Base-by-base conservation (phyloP, 192 early-diverging fungal species). In the Phycomyces blakesleeanus region DNA sequence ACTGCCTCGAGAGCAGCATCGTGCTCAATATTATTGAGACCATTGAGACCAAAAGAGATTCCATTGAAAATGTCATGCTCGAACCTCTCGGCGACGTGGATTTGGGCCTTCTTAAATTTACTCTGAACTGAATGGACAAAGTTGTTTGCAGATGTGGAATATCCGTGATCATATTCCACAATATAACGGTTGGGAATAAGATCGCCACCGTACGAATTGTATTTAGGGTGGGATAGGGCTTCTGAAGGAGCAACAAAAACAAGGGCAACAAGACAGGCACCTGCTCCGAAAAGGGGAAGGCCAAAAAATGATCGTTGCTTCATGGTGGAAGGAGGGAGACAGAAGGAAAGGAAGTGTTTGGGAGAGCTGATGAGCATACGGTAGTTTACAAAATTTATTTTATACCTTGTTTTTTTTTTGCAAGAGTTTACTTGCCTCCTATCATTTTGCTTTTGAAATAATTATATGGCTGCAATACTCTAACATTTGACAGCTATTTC, bases 31-130 rank as follows among this genome's bases (percentile, higher is more conserved):
- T 61, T 16, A 15, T 58, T 40, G 1, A 39, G 10, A 12, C 24
- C 37, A 27, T 61, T 29, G 39, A 66, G 42, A 9, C 26, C 14
- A 14, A 72, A 56, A n/a, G 69, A 72, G 15, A 72, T 8, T 11
- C 69, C 69, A 26, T 24, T 49, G 22, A 72, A 64, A 2, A 72
- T 26, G 21, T n/a, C 20, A 21, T 65, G 64, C 3, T 64, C 39
- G 18, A 51, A 72, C 7, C 27, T 26, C 16, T 72, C 24, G 15
- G 40, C 22, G 16, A 61, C 44, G 12, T 47, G 47, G 6, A 67
- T 44, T 1, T 53, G 40, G n/a, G 34, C 66, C 26, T 51, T 26
- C 9, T 40, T 40, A 22, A 38, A 66, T 1, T 55, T 15, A 0
- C 26, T 24, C n/a, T 55, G 25, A 10, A 66, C 27, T 14, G 64